phyloP scores from a whole-genome alignment of 805 yeast species.

The Candida sakaeoensis region DNA sequence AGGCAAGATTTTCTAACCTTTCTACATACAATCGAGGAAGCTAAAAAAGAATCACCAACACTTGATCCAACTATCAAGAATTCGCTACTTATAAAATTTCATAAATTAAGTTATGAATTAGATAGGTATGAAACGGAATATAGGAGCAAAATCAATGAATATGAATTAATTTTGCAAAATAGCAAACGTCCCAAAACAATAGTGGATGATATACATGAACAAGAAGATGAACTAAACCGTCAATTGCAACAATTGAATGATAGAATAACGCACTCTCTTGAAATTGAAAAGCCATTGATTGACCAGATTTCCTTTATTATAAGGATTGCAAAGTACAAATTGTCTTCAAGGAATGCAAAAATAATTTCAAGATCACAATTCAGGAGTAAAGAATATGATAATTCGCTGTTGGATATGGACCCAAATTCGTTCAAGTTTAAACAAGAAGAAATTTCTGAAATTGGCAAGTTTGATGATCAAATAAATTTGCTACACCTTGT shows the following conservation, averaged over 20 bases:
- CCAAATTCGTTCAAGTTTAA: not conserved
- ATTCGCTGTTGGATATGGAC: not conserved
- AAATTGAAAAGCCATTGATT: slow-evolving; percentile 32
- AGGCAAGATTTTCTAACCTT: slow-evolving; percentile 22
- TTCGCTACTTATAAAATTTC: not conserved
- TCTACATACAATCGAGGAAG: not conserved
- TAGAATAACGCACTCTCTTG: slow-evolving; percentile 23
- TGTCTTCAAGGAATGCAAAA: slow-evolving; percentile 9
- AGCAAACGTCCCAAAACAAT: slow-evolving; percentile 9
- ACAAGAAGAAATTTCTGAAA: slow-evolving; percentile 12
- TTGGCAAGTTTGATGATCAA: slow-evolving; percentile 15
- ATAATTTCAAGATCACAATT: not conserved
- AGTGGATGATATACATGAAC: slow-evolving; percentile 17
- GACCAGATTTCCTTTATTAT: slow-evolving; percentile 29
- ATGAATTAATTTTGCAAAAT: slow-evolving; percentile 14
- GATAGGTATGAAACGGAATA: slow-evolving; percentile 25
- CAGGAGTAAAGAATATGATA: not conserved
- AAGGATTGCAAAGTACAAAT: slow-evolving; percentile 17
- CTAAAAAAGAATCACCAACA: slow-evolving; percentile 1
- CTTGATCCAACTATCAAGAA: not conserved
- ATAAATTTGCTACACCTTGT: slow-evolving; percentile 9
- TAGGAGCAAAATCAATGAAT: slow-evolving; percentile 16
- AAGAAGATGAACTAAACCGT: slow-evolving; percentile 18
- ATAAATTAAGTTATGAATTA: slow-evolving; percentile 25
- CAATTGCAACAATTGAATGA: slow-evolving; percentile 14